A percentile compares a stretch with the other conserved stretches of the same genome.
Conservation (phyloP, 345 rosid species). For the Xanthoceras sorbifolium region DNA sequence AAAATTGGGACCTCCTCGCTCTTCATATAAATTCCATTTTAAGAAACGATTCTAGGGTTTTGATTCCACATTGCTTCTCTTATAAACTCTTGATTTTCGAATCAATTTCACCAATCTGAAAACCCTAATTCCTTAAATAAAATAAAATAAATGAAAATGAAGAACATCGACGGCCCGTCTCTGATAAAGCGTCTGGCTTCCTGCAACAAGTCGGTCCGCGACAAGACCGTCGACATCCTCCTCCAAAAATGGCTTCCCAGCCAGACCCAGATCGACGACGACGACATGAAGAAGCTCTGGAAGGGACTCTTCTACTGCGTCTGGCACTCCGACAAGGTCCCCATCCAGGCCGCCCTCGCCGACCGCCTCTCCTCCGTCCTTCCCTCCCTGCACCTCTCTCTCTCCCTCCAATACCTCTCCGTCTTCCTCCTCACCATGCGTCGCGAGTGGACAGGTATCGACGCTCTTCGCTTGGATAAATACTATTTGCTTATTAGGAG, state of each 20-base stretch:
- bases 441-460: conserved; percentile 94
- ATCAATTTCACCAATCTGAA: background rate
- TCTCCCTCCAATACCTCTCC: conserved; percentile 66
- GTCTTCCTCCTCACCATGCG: conserved; percentile 86
- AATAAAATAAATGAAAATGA: too few relatives aligned
- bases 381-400: conserved; percentile 47
- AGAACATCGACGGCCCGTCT: conserved; percentile 32
- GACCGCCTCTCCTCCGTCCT: conserved; percentile 60
- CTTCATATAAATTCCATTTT: background rate
- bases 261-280: conserved; percentile 58
- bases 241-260: conserved; percentile 74
- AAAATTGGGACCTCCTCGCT: too few relatives aligned
- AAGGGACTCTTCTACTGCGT: conserved; percentile 95
- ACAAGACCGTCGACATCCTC: conserved; percentile 52
- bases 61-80: background rate
- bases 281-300: conserved; percentile 90
- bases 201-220: conserved; percentile 65
- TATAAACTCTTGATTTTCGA: background rate
- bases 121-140: background rate
- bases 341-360: conserved; percentile 65
- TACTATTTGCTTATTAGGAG: conserved; percentile 82
- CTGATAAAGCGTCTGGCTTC: conserved; percentile 79
- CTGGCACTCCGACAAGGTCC: conserved; percentile 90
- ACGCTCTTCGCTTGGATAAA: conserved; percentile 79
- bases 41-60: background rate